Evolutionary conservation across 202 grass and related monocot species (phyloP).

Genomic region (Saccharum hybrid): DNA sequence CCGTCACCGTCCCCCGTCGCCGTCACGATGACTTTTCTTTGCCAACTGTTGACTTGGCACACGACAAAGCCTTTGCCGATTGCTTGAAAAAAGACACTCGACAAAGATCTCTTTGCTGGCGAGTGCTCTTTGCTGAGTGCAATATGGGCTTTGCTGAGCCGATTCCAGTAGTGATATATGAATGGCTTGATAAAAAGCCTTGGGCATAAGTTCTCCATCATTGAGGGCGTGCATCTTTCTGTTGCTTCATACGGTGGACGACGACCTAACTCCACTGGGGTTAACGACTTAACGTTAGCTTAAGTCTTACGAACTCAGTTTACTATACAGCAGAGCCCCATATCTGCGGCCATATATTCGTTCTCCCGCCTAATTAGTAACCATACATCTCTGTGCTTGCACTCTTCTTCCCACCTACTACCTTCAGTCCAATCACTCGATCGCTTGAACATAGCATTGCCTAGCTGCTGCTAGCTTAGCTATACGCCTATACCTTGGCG

Average conservation of each 20-base stretch:
- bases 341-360: constrained; percentile 8
- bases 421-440: neutral
- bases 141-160: too few relatives aligned
- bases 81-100: too few relatives aligned
- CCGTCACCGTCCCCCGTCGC: too few relatives aligned
- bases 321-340: neutral
- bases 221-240: neutral
- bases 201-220: neutral
- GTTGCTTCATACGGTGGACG: neutral
- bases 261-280: neutral
- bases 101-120: too few relatives aligned
- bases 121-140: too few relatives aligned
- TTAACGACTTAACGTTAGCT: neutral
- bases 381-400: neutral
- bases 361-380: neutral
- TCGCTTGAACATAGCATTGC: neutral
- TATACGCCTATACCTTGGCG: neutral
- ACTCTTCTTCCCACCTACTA: neutral
- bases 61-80: too few relatives aligned
- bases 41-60: too few relatives aligned
- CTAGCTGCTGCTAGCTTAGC: neutral
- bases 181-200: neutral
- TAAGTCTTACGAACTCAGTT: constrained; percentile 11
- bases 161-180: too few relatives aligned
- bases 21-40: too few relatives aligned